phyloP scores from a whole-genome alignment of 2,329 filamentous ascomycete species.

The Pseudogymnoascus sp. region DNA sequence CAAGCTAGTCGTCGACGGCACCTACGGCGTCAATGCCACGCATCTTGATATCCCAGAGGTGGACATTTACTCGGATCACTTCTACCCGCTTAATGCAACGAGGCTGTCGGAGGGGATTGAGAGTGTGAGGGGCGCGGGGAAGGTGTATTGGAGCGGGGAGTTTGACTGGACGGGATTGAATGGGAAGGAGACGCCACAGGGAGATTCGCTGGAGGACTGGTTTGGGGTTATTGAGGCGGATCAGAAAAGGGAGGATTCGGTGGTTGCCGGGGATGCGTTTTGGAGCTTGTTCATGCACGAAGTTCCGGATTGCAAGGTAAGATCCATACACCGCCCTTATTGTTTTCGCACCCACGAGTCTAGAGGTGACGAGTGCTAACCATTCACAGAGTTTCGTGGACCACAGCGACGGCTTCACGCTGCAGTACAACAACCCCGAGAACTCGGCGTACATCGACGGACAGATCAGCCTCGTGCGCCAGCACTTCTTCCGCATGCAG shows the following conservation, averaged over 20 bases:
- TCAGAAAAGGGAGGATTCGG: constrained; percentile 17
- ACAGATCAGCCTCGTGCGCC: constrained; percentile 34
- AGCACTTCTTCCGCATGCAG: constrained; percentile 36
- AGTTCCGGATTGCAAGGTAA: constrained; percentile 35
- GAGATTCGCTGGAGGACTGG: constrained; percentile 31
- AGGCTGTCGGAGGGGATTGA: constrained; percentile 33
- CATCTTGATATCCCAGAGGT: constrained; percentile 35
- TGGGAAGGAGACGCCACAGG: constrained; percentile 17
- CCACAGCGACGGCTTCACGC: constrained; percentile 36
- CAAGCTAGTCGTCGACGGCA: constrained; percentile 40
- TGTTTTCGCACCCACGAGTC: no score
- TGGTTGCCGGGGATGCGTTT: constrained; percentile 35
- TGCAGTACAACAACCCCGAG: constrained; percentile 37
- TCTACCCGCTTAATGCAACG: constrained; percentile 35
- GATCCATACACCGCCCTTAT: constrained; percentile 5
- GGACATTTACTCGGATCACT: constrained; percentile 41
- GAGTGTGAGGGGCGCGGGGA: constrained; percentile 28
- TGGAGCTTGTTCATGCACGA: constrained; percentile 40
- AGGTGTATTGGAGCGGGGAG: constrained; percentile 38
- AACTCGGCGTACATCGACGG: constrained; percentile 31
- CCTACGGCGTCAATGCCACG: constrained; percentile 38
- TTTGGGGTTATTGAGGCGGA: constrained; percentile 33
- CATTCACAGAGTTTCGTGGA: constrained; percentile 32
- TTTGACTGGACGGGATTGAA: constrained; percentile 36
- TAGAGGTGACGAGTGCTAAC: no score